Evolutionary conservation across 2,329 filamentous ascomycete species (phyloP).

Genomic region (Pseudocercospora fuligena): DNA sequence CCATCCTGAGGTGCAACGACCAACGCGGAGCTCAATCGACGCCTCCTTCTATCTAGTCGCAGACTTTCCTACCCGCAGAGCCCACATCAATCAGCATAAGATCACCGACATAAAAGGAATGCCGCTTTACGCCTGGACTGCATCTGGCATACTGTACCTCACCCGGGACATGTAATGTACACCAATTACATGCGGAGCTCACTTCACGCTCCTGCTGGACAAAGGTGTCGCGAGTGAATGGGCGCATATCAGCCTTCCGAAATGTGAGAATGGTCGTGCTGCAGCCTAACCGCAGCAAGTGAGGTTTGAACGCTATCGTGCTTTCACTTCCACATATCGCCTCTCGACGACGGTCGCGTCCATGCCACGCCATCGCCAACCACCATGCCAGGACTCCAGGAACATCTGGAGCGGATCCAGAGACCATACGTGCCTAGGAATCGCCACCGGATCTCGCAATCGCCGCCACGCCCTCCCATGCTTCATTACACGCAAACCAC

Average conservation of each 20-base stretch:
- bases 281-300: neutral
- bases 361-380: neutral
- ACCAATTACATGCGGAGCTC: neutral
- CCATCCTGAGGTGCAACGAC: too few relatives aligned
- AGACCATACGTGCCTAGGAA: neutral
- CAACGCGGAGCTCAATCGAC: too few relatives aligned
- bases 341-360: neutral
- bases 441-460: neutral
- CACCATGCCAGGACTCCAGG: constrained; percentile 7
- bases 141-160: neutral
- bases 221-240: neutral
- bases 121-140: neutral
- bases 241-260: too few relatives aligned
- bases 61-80: too few relatives aligned
- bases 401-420: neutral
- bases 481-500: constrained; percentile 4
- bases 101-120: too few relatives aligned
- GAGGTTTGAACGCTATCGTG: neutral
- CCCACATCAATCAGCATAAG: too few relatives aligned
- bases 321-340: neutral
- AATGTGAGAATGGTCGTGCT: neutral
- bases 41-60: too few relatives aligned
- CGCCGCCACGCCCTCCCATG: constrained; percentile 7
- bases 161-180: neutral
- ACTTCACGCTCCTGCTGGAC: neutral